Percentiles rank a stretch among this genome's conserved stretches.
phyloP scores from a whole-genome alignment of 192 early-diverging fungal genomes.

The Kickxella alabastrina region DNA sequence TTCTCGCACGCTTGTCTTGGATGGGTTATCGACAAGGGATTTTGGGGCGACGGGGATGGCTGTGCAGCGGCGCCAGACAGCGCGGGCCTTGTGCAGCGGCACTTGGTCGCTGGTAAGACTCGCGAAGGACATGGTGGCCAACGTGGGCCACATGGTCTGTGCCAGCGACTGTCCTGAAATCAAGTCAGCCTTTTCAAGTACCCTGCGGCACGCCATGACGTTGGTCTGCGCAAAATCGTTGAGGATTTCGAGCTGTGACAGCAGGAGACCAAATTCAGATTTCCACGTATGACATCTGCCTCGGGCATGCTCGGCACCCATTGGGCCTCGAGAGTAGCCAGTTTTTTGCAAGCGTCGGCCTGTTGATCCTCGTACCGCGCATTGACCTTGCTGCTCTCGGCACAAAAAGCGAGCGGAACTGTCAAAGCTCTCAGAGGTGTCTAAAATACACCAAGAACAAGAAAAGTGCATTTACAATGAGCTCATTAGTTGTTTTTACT shows the following conservation, averaged over 20 bases:
- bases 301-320: conserved; percentile 17
- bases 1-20: conserved; percentile 1
- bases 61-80: conserved; percentile 33
- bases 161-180: conserved; percentile 27
- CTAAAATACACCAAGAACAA: not conserved
- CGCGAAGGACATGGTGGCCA: conserved; percentile 53
- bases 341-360: conserved; percentile 15
- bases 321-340: conserved; percentile 13
- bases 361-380: conserved; percentile 49
- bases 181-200: conserved; percentile 63
- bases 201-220: conserved; percentile 61
- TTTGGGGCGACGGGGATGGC: conserved; percentile 10
- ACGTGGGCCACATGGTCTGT: conserved; percentile 54
- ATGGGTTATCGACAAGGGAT: not conserved
- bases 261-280: conserved; percentile 13
- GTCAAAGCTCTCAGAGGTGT: conserved; percentile 21
- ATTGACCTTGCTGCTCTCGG: conserved; percentile 55
- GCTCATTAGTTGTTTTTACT: not conserved
- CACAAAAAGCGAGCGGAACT: conserved; percentile 43
- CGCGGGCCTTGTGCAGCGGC: conserved; percentile 52
- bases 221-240: conserved; percentile 58
- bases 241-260: conserved; percentile 25
- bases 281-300: conserved; percentile 12
- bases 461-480: not conserved
- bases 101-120: conserved; percentile 56